Conservation (phyloP, 2,329 filamentous ascomycete species). For the Clarireedia paspali region DNA sequence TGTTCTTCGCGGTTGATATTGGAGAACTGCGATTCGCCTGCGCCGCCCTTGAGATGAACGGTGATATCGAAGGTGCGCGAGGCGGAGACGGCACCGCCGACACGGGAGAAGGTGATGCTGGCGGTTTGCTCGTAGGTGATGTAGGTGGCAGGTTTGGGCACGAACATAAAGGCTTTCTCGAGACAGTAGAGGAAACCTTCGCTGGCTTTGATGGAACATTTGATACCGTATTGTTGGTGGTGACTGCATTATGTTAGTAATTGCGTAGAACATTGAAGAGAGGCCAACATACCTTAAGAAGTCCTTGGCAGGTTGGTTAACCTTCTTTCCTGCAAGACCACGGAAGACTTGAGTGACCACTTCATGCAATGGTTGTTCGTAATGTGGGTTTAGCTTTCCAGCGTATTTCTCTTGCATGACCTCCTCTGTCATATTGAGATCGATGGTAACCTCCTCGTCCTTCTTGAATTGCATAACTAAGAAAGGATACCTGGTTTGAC, state of each 20-base stretch:
- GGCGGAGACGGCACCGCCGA: constrained; percentile 87
- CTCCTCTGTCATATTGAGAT: constrained; percentile 92
- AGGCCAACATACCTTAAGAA: constrained; percentile 60
- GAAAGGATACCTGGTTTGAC: constrained; percentile 96
- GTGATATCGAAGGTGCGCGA: constrained; percentile 97
- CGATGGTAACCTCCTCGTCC: constrained; percentile 93
- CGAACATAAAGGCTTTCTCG: constrained; percentile 98
- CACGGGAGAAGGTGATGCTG: constrained; percentile 89
- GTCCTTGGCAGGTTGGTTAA: constrained; percentile 87
- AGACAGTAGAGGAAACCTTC: constrained; percentile 96
- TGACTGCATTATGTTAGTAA: constrained; percentile 47
- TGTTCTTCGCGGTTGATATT: constrained; percentile 99
- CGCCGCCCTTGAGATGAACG: constrained; percentile 79
- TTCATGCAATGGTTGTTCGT: constrained; percentile 87
- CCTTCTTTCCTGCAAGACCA: constrained; percentile 88
- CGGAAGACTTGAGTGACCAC: constrained; percentile 95
- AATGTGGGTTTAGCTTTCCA: constrained; percentile 79
- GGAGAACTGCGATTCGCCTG: constrained; percentile 88
- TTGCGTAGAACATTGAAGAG: neutral
- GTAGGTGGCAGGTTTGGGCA: constrained; percentile 96
- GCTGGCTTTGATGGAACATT: constrained; percentile 99
- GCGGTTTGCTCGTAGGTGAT: constrained; percentile 91
- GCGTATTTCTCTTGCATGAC: constrained; percentile 80
- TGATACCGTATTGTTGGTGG: constrained; percentile 89
- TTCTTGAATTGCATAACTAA: constrained; percentile 98